Base-by-base conservation (phyloP, 805 yeast species). In the Ogataea parapolymorpha region DNA sequence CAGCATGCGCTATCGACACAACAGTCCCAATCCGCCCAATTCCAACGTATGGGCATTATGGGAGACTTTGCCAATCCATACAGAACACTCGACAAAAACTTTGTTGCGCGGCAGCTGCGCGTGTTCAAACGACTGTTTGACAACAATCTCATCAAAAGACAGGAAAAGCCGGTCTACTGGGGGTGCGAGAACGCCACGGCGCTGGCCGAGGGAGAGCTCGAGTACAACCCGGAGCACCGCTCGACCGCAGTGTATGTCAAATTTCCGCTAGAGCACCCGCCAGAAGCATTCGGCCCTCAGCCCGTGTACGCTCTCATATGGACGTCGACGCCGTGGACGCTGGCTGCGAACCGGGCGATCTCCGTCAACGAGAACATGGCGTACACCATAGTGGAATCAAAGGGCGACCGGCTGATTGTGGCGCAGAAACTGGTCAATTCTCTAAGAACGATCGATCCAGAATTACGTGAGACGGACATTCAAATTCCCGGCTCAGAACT, bases 261-360 rank as follows among this genome's bases (percentile, higher is more conserved):
- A 50, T 89, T 85, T 50, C 89, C 89, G 8, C 48, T 81, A 2
- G 41, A 61, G 1, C 42, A 45, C 4, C 17, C 36, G 3, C 47
- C 63, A 0, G 51, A 51, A 0, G 46, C 55, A 1, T 55, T 70
- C 1, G 39, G 46, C 4, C 42, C 44, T 2, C 37, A 61, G 4
- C 12, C 35, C 4, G 29, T 71, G 1, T 38, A 46, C 16, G 74
- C 71, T 6, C 55, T 85, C 46, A 87, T 93, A 42, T 93, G 99
- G 99, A 93, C 99, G 0, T 90, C 96, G 1, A 93, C 99, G 1
- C 97, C 99, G 0, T 93, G 99, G 99, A 93, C 99, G 0, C 70
- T 93, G 24, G 85, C 87, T 4, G 82, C 96, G 0, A 93, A 93
- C 57, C 72, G 74, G 47, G 97, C 97, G 0, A 78, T 93, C 31